These are phyloP conservation scores for Apiotrichum brassicae DNA, from an alignment of 1,284 basidiomycete species.

Conservation along the genomic window DNA sequence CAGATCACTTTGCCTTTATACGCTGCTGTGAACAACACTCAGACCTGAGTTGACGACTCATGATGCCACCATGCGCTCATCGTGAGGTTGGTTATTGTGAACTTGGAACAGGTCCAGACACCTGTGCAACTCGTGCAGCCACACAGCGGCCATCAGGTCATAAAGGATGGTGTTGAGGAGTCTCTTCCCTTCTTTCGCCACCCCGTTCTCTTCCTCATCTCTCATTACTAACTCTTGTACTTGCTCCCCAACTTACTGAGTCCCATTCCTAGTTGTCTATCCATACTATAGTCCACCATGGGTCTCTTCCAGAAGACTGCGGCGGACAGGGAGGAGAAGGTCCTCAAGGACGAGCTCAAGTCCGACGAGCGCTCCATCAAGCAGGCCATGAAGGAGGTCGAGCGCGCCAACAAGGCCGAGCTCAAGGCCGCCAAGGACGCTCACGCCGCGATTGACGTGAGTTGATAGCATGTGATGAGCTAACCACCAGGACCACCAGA, in stretches of 20 bases:
- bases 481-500: constrained; percentile 32
- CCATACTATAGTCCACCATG: constrained; percentile 26
- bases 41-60: no score
- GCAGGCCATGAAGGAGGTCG: constrained; percentile 34
- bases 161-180: no score
- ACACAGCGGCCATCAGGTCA: no score
- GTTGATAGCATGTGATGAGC: constrained; percentile 5
- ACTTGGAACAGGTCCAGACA: no score
- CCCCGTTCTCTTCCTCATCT: not conserved
- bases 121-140: no score
- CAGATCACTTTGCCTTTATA: no score
- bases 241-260: no score
- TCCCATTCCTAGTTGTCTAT: no score
- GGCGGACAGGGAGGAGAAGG: constrained; percentile 38
- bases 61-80: no score
- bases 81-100: no score
- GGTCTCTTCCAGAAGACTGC: constrained; percentile 39
- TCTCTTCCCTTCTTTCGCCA: not conserved
- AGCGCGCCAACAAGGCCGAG: constrained; percentile 35
- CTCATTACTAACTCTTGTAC: no score
- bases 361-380: constrained; percentile 27
- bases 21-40: no score
- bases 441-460: constrained; percentile 26
- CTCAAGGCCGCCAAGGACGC: constrained; percentile 33
- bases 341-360: constrained; percentile 31